Evolutionary conservation across 768 basidiomycete species (phyloP).

Genomic region (Pleurotus cornucopiae): DNA sequence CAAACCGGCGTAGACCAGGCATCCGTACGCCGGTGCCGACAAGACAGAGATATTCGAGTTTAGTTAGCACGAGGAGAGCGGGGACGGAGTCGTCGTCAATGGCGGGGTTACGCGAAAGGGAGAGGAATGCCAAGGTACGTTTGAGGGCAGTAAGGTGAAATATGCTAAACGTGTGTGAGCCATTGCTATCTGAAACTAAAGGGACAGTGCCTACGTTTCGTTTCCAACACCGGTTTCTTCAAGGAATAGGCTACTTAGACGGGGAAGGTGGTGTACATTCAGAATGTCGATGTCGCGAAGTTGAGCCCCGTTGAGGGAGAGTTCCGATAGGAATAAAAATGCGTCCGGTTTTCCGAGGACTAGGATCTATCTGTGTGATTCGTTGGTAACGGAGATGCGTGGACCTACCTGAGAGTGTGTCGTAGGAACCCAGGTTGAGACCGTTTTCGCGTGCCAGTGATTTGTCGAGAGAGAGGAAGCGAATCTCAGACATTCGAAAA

Average conservation of each 20-base stretch:
- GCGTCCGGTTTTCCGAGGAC: conserved; percentile 48
- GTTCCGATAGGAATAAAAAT: conserved; percentile 44
- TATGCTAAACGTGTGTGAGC: conserved; percentile 32
- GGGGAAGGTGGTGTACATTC: conserved; percentile 50
- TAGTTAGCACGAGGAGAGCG: conserved; percentile 44
- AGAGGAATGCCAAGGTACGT: conserved; percentile 46
- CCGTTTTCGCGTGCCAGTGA: conserved; percentile 46
- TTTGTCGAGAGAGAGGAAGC: conserved; percentile 37
- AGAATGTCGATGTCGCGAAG: conserved; percentile 46
- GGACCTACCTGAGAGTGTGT: conserved; percentile 38
- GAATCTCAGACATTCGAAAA: conserved; percentile 43
- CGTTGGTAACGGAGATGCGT: too few relatives aligned
- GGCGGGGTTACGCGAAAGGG: conserved; percentile 44
- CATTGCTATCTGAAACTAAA: not conserved
- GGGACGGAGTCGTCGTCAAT: conserved; percentile 57
- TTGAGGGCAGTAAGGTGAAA: conserved; percentile 56
- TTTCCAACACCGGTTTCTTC: conserved; percentile 55
- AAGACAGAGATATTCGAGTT: conserved; percentile 47
- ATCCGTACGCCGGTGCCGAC: conserved; percentile 53
- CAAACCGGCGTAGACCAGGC: conserved; percentile 52
- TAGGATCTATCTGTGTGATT: conserved; percentile 13
- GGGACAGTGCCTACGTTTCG: conserved; percentile 44
- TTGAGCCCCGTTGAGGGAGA: conserved; percentile 43
- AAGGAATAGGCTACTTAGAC: conserved; percentile 40
- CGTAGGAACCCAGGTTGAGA: conserved; percentile 41